Evolutionary conservation across 2,329 filamentous ascomycete species (phyloP), one percentile per base, ranked within the genome.

Genomic region (Diaporthe citri): DNA sequence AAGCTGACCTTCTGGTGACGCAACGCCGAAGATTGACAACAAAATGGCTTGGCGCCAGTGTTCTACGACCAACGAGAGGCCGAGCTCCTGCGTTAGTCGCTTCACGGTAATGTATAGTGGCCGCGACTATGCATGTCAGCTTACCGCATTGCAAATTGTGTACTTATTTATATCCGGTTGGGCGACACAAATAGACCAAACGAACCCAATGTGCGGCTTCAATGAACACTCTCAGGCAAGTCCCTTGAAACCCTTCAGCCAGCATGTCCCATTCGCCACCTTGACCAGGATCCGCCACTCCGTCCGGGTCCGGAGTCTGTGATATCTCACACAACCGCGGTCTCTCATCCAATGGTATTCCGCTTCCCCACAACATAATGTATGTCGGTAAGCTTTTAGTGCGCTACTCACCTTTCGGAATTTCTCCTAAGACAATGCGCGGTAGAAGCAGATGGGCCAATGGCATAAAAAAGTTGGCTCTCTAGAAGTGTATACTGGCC

Each of bases 81-180:
- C 31, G 46, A 52, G 31, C 46, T 39, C 34, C 34, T 67, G 64
- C 64, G 31, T 52, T 67, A 67, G 64, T 67, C n/a, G 64, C 64
- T 69, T 41, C 64, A 55, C 7, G 15, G 13, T 41, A 34, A 55
- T 41, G 64, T 31, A 55, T 41, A 55, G 41, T n/a, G 48, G 34
- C 64, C 48, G 64, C 48, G 34, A 69, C 64, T 69, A 69, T 69
- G 64, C 64, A 69, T 55, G 64, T 69, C 64, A 69, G 64, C 64
- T 69, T 69, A 69, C 48, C n/a, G 22, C 6, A 69, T 28, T 31
- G 31, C 34, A 69, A 28, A 41, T 55, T 52, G 22, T 55, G n/a
- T 52, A 31, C 64, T 52, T 69, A 69, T 55, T 69, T 69, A 41
- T 69, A 69, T 69, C 41, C 34, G 22, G 31, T 28, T 41, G 64